Base-by-base conservation (phyloP, 2,329 filamentous ascomycete genomes). In the Coniochaeta prunicola region DNA sequence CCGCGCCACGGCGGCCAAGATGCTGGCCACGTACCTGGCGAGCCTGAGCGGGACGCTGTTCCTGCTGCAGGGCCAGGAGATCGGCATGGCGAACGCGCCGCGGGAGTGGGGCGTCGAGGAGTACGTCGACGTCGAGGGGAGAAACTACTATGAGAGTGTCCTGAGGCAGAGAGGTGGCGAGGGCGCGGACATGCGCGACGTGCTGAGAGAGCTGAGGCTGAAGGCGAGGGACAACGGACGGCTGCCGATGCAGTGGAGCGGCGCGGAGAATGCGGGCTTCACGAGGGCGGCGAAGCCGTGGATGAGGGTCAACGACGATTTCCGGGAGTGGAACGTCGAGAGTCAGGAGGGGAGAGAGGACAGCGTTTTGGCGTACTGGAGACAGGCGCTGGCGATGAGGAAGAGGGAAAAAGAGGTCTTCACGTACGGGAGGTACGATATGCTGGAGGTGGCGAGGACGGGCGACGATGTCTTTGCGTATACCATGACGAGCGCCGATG, bases 231-330 rank as follows among this genome's bases (percentile, higher is more conserved):
- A 92, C 70, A 89, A 92, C 69, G 84, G 83, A 7, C 80, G 89
- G 53, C 85, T 86, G 0, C 88, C 88, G 0, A 86, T 92, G 71
- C 87, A 90, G 67, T 92, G 89, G 88, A 78, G 84, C 61, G 66
- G 70, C n/a, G 74, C 74, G 0, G 71, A 77, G 0, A 79, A 88
- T 61, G 84, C 83, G 0, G 87, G 87, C 0, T 90, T 90, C 70
- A 81, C 83, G 0, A 63, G 59, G 0, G 64, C 59, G 0, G 69
- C 68, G 1, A 77, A 77, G 63, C 84, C 87, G 0, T 90, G 87
- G 87, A 90, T 90, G 83, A 76, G 82, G 1, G 80, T 86, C 1
- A 85, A 89, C 64, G 82, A 87, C 21, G 75, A 80, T 30, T 86
- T 82, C 64, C 64, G 64, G 2, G 66, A 72, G 1, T 76, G 86